Percentiles rank a stretch among this genome's conserved stretches.
Conservation (phyloP, 1,284 basidiomycete genomes). For the Coriolopsis trogii region DNA sequence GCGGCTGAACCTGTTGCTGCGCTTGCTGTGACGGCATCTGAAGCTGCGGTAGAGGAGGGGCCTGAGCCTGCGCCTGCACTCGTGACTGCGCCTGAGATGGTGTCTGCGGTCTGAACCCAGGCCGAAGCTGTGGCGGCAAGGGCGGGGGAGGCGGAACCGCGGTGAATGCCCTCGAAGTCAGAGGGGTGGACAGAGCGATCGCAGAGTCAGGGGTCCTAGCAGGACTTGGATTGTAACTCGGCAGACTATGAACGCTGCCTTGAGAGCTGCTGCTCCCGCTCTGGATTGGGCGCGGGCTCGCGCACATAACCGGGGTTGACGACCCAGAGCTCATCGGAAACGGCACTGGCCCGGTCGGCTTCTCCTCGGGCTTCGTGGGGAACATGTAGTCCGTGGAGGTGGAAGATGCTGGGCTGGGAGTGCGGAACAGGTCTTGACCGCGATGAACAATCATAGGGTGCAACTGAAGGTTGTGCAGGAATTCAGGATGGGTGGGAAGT, state of each 20-base stretch:
- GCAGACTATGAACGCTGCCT: conserved; percentile 7
- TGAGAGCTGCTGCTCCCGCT: conserved; percentile 16
- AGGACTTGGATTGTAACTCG: conserved; percentile 11
- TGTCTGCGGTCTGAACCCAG: neutral
- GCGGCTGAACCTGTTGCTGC: neutral
- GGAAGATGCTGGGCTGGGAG: conserved; percentile 21
- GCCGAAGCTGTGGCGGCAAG: neutral
- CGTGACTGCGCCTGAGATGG: neutral
- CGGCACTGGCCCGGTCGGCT: conserved; percentile 8
- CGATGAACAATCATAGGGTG: conserved; percentile 21
- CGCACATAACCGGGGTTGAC: conserved; percentile 11
- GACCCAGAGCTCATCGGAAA: conserved; percentile 17
- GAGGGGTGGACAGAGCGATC: no score
- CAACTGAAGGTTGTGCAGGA: conserved; percentile 17
- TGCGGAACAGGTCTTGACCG: conserved; percentile 4
- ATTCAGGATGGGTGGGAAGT: conserved; percentile 22
- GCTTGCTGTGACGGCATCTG: neutral
- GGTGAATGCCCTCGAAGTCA: no score
- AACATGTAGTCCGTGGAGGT: conserved; percentile 16
- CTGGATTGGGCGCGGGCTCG: conserved; percentile 18
- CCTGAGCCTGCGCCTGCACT: neutral
- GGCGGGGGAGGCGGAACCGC: neutral
- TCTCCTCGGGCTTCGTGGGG: neutral
- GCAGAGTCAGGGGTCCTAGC: conserved; percentile 12
- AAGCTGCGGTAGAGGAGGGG: neutral